Evolutionary conservation across 495 filamentous ascomycete genomes (phyloP).

Genomic region (Penicillium salamii): DNA sequence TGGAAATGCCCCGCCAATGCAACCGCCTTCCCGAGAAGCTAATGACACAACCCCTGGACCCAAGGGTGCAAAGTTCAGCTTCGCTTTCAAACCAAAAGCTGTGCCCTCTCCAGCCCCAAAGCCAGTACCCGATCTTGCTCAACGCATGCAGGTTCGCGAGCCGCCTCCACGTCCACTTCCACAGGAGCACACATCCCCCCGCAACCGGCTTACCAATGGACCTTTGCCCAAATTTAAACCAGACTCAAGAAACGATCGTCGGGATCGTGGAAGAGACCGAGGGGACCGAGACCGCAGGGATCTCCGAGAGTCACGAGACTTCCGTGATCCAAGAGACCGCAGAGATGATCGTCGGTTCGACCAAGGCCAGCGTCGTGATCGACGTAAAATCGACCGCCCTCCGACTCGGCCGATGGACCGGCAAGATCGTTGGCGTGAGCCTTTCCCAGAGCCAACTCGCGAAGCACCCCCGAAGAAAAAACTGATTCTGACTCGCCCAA

Average conservation of each 20-base stretch:
- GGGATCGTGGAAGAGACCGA: constrained; percentile 43
- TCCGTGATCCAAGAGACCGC: constrained; percentile 30
- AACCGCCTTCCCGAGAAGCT: constrained; percentile 46
- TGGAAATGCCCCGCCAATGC: constrained; percentile 40
- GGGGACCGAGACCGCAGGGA: constrained; percentile 44
- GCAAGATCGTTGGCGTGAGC: constrained; percentile 41
- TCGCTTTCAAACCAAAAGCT: constrained; percentile 78
- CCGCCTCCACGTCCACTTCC: constrained; percentile 37
- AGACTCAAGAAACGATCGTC: constrained; percentile 41
- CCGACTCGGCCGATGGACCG: constrained; percentile 24
- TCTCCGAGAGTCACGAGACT: constrained; percentile 49
- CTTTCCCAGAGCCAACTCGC: constrained; percentile 23
- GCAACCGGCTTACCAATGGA: constrained; percentile 34
- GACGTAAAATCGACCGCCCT: constrained; percentile 34
- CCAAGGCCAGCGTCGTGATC: constrained; percentile 36
- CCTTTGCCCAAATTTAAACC: constrained; percentile 43
- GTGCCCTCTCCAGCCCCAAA: constrained; percentile 56
- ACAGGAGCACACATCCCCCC: constrained; percentile 18
- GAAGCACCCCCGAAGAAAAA: constrained; percentile 54
- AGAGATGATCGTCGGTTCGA: constrained; percentile 38
- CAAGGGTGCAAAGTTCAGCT: constrained; percentile 76
- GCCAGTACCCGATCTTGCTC: constrained; percentile 64
- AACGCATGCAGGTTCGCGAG: constrained; percentile 61
- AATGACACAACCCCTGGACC: constrained; percentile 49
- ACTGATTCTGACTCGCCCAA: constrained; percentile 66